Percentiles rank a stretch among this genome's conserved stretches.
These are phyloP conservation scores for Cordyceps cicadae DNA, from an alignment of 2,329 filamentous ascomycete species.

Conservation along the genomic window DNA sequence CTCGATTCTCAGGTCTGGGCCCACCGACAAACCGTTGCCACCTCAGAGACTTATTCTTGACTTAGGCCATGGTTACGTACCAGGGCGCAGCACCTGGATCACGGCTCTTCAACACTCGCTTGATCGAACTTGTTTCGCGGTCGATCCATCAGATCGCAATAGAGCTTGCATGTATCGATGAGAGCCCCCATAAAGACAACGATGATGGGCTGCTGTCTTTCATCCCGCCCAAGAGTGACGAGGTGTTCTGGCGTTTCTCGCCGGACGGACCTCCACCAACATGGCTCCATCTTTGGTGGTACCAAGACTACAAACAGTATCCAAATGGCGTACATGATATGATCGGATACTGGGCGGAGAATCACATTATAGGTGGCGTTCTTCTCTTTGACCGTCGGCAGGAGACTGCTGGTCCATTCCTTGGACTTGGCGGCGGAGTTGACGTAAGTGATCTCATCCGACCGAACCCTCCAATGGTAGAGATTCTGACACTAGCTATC, in stretches of 20 bases:
- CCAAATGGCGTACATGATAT: slow-evolving; percentile 15
- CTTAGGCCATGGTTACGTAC: slow-evolving; percentile 16
- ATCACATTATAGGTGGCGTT: slow-evolving; percentile 11
- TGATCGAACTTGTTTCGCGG: slow-evolving; percentile 25
- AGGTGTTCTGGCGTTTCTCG: neutral
- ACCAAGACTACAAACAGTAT: slow-evolving; percentile 15
- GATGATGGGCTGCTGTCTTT: slow-evolving; percentile 17
- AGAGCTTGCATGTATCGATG: slow-evolving; percentile 16
- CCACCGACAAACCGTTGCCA: neutral
- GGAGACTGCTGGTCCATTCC: neutral
- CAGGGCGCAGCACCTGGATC: slow-evolving; percentile 17
- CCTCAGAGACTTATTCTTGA: neutral
- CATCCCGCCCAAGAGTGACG: slow-evolving; percentile 15
- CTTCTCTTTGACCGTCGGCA: slow-evolving; percentile 4
- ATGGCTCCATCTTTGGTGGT: slow-evolving; percentile 19
- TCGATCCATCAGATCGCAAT: slow-evolving; percentile 24
- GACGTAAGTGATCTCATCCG: neutral
- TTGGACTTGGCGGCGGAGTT: neutral
- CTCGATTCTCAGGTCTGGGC: no score
- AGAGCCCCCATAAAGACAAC: slow-evolving; percentile 16
- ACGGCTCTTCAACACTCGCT: slow-evolving; percentile 19
- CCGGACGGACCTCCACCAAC: slow-evolving; percentile 14
- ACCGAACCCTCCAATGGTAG: no score
- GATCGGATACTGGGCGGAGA: slow-evolving; percentile 17
- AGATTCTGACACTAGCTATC: no score